Evolutionary conservation across 225 moss, liverwort and hornwort genomes (phyloP).

Genomic region (Marchantia polymorpha): DNA sequence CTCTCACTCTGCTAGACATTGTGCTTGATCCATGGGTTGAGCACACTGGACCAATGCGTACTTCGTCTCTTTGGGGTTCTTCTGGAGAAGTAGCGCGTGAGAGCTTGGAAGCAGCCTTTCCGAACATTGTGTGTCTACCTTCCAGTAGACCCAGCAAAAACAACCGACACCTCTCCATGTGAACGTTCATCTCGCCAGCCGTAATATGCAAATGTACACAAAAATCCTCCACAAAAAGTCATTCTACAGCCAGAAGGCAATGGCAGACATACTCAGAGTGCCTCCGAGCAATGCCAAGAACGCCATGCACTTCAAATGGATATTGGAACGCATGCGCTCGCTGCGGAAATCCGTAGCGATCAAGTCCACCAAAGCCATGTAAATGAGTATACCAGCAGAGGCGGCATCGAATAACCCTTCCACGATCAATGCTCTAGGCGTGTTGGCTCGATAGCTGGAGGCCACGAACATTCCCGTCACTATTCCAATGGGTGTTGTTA

Average conservation of each 20-base stretch:
- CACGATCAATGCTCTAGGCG: constrained; percentile 51
- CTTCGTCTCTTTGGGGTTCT: background rate
- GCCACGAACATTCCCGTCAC: constrained; percentile 63
- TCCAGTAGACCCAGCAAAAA: background rate
- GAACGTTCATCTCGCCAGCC: background rate
- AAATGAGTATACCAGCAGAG: constrained; percentile 80
- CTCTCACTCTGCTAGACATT: background rate
- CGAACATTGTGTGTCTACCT: background rate
- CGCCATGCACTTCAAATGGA: constrained; percentile 45
- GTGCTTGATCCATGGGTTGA: background rate
- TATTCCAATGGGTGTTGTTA: constrained; percentile 78
- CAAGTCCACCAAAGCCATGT: constrained; percentile 84
- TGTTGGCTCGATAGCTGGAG: constrained; percentile 56
- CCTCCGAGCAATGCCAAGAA: constrained; percentile 61
- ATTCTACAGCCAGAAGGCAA: constrained; percentile 70
- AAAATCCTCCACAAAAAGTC: background rate
- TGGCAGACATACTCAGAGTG: constrained; percentile 65
- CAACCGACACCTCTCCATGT: background rate
- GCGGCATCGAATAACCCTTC: constrained; percentile 77
- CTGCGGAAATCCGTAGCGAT: constrained; percentile 73
- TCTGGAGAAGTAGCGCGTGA: background rate
- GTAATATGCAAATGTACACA: background rate
- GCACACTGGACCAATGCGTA: background rate
- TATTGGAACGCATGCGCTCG: constrained; percentile 55
- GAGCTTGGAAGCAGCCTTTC: too few species aligned